These are phyloP conservation scores for Lotus japonicus DNA, from an alignment of 306 rosid genomes.

Conservation along the genomic window DNA sequence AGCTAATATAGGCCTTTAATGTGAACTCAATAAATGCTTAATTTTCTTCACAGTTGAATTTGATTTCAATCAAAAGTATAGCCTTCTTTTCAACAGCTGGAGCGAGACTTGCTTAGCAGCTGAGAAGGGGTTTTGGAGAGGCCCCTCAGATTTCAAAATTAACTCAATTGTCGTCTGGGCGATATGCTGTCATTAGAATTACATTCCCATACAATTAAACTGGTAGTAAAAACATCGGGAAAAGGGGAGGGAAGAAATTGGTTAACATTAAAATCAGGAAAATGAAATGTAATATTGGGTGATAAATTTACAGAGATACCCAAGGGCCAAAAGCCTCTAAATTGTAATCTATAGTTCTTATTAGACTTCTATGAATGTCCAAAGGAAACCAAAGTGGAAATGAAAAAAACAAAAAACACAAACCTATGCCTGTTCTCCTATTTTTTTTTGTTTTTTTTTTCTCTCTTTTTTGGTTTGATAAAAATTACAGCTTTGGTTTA, in stretches of 20 bases:
- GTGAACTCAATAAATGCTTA: too few relatives aligned
- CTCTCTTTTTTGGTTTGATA: conserved; percentile 7
- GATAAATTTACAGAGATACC: conserved; percentile 37
- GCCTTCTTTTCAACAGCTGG: too few relatives aligned
- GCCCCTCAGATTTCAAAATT: too few relatives aligned
- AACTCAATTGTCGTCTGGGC: neutral
- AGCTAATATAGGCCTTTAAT: too few relatives aligned
- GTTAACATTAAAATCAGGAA: conserved; percentile 19
- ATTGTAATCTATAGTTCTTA: conserved; percentile 38
- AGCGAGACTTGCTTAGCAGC: too few relatives aligned
- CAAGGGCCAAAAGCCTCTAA: conserved; percentile 37
- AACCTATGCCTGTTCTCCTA: conserved; percentile 15
- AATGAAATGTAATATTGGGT: neutral
- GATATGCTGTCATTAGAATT: neutral
- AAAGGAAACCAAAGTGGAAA: conserved; percentile 22
- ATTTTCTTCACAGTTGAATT: too few relatives aligned
- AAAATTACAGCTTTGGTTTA: conserved; percentile 55
- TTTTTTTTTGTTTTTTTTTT: neutral
- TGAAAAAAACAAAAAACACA: conserved; percentile 16
- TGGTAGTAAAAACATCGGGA: neutral
- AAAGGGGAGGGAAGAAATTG: conserved; percentile 7
- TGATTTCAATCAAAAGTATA: too few relatives aligned
- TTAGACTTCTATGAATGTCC: conserved; percentile 35
- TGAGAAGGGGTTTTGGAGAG: too few relatives aligned
- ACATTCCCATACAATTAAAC: neutral